These are phyloP conservation scores for Bryum argenteum DNA, from an alignment of 225 moss, liverwort and hornwort genomes.

Conservation along the genomic window DNA sequence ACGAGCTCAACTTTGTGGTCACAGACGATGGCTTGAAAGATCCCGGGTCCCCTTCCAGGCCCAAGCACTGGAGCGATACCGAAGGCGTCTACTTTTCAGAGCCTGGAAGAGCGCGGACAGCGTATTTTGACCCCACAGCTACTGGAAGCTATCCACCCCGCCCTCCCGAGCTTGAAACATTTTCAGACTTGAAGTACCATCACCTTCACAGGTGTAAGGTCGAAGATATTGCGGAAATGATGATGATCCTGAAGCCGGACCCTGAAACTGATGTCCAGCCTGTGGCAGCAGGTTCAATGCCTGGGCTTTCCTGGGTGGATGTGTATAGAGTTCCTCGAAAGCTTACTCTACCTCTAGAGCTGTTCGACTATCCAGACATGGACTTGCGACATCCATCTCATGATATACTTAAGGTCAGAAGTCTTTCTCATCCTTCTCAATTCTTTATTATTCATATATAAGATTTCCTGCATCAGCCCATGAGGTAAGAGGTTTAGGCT, in stretches of 20 bases:
- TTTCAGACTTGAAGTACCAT: constrained; percentile 41
- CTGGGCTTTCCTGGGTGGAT: constrained; percentile 37
- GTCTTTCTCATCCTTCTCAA: constrained; percentile 20
- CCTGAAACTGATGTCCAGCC: constrained; percentile 74
- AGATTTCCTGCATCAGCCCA: constrained; percentile 12
- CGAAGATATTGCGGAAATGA: constrained; percentile 34
- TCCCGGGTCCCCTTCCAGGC: constrained; percentile 24
- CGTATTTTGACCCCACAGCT: constrained; percentile 29
- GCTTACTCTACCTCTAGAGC: constrained; percentile 55
- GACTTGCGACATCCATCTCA: constrained; percentile 64
- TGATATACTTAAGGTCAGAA: constrained; percentile 51
- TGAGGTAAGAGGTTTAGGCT: not conserved
- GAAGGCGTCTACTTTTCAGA: constrained; percentile 27
- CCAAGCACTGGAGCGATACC: constrained; percentile 19
- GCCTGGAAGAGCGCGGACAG: constrained; percentile 6
- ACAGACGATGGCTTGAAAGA: constrained; percentile 36
- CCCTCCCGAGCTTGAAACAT: constrained; percentile 33
- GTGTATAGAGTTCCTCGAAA: constrained; percentile 35
- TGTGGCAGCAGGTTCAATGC: constrained; percentile 39
- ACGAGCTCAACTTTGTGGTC: constrained; percentile 42
- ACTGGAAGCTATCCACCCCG: constrained; percentile 37
- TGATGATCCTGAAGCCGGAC: constrained; percentile 42
- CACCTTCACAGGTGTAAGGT: constrained; percentile 33
- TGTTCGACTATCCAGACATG: constrained; percentile 71
- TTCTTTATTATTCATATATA: not conserved